A percentile compares a stretch with the other conserved stretches of the same genome.
These are phyloP conservation scores for Wickerhamiella nectarea DNA, from an alignment of 805 yeast species.

Conservation along the genomic window DNA sequence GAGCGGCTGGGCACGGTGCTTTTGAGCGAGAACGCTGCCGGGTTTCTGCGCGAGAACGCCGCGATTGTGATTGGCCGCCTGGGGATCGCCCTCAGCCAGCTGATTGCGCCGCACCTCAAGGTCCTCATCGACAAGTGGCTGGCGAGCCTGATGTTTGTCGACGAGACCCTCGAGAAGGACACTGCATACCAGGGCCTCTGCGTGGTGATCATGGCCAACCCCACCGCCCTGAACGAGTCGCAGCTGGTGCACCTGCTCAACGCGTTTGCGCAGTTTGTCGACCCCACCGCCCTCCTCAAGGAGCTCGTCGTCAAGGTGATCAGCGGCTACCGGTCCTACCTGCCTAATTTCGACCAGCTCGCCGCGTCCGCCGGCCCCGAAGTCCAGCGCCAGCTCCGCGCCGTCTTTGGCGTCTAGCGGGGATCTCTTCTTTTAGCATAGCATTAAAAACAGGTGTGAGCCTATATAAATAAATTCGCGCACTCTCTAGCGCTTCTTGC, in stretches of 20 bases:
- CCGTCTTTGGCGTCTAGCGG: constrained; percentile 13
- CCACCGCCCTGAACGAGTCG: constrained; percentile 41
- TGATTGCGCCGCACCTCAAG: constrained; percentile 43
- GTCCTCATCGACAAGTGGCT: constrained; percentile 60
- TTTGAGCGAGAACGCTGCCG: constrained; percentile 36
- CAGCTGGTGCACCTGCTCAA: constrained; percentile 20
- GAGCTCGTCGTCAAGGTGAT: constrained; percentile 20
- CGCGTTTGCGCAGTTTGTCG: constrained; percentile 21
- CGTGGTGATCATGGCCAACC: constrained; percentile 49
- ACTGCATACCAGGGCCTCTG: constrained; percentile 78
- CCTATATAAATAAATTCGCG: too few relatives aligned
- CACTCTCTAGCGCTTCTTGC: background rate
- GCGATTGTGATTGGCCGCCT: constrained; percentile 83
- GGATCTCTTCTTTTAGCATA: too few relatives aligned
- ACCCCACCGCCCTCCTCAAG: constrained; percentile 23
- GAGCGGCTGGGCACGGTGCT: constrained; percentile 47
- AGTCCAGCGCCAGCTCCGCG: constrained; percentile 19
- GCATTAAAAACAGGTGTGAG: constrained; percentile 1
- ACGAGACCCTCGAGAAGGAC: constrained; percentile 79
- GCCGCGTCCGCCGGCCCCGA: constrained; percentile 15
- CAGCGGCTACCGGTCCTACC: constrained; percentile 18
- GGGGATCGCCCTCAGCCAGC: constrained; percentile 49
- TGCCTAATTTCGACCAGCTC: constrained; percentile 18
- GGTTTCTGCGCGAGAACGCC: constrained; percentile 58
- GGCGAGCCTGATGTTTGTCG: constrained; percentile 46